Evolutionary conservation across 495 filamentous ascomycete species (phyloP).

Genomic region (Daldinia grandis): DNA sequence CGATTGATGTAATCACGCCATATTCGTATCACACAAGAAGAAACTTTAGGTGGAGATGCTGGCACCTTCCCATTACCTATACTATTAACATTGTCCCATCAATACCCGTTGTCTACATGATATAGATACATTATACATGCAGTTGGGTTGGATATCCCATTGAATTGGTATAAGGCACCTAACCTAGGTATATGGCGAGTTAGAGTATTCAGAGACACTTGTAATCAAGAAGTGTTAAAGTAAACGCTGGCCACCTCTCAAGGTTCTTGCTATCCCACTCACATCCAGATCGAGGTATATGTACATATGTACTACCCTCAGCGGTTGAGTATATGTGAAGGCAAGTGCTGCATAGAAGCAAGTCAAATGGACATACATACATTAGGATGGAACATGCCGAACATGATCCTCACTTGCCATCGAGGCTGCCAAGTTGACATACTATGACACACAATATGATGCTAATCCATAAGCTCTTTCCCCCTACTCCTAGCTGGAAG

Average conservation of each 20-base stretch:
- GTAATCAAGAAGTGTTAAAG: background rate
- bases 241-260: background rate
- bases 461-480: constrained; percentile 11
- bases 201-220: background rate
- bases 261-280: background rate
- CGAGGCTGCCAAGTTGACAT: constrained; percentile 15
- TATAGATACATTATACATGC: background rate
- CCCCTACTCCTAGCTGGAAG: background rate
- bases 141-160: background rate
- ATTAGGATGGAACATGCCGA: background rate
- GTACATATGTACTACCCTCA: background rate
- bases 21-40: constrained; percentile 24
- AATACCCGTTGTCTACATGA: background rate
- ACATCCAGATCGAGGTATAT: background rate
- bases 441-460: constrained; percentile 26
- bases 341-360: background rate
- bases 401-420: background rate
- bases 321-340: background rate
- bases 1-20: constrained; percentile 7
- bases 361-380: background rate
- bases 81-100: background rate
- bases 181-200: too few relatives aligned
- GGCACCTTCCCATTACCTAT: constrained; percentile 6
- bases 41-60: background rate
- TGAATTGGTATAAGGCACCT: background rate